Percentiles rank a stretch among this genome's conserved stretches.
Evolutionary conservation across 805 yeast species (phyloP).

Genomic region (Candida pseudofarinosa): DNA sequence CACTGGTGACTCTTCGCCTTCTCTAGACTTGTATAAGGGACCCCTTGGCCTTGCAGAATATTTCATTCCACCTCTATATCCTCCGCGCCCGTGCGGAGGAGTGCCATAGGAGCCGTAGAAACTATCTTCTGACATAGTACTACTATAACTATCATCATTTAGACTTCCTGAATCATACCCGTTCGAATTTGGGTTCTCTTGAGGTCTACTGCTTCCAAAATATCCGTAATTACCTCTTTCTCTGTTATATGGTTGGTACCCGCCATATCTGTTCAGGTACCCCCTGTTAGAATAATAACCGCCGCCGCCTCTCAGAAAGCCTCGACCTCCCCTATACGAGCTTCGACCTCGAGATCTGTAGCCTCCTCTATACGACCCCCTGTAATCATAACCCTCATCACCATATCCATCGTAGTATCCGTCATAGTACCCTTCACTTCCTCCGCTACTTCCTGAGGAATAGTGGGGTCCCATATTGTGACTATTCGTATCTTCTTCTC

Average conservation of each 20-base stretch:
- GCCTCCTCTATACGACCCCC: conserved; percentile 14
- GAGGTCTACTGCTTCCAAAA: not conserved
- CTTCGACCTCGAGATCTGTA: conserved; percentile 18
- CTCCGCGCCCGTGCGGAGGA: not conserved
- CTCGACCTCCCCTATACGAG: conserved; percentile 17
- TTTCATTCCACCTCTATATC: not conserved
- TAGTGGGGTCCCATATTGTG: conserved; percentile 1
- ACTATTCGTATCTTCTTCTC: not conserved
- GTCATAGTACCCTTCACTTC: not conserved
- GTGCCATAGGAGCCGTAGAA: not conserved
- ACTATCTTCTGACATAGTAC: conserved; percentile 1
- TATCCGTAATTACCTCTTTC: not conserved
- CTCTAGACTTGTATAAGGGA: not conserved
- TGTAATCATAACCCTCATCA: conserved; percentile 11
- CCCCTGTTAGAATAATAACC: conserved; percentile 2
- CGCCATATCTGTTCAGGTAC: conserved; percentile 1
- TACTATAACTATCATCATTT: conserved; percentile 1
- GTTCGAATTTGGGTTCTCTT: not conserved
- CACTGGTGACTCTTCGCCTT: not conserved
- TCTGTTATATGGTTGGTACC: conserved; percentile 1
- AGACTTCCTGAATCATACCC: not conserved
- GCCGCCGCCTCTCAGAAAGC: conserved; percentile 1
- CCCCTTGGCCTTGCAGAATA: not conserved
- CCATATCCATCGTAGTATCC: conserved; percentile 3
- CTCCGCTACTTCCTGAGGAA: not conserved